Base-by-base conservation (phyloP, 345 rosid species). In the Salix udensis region DNA sequence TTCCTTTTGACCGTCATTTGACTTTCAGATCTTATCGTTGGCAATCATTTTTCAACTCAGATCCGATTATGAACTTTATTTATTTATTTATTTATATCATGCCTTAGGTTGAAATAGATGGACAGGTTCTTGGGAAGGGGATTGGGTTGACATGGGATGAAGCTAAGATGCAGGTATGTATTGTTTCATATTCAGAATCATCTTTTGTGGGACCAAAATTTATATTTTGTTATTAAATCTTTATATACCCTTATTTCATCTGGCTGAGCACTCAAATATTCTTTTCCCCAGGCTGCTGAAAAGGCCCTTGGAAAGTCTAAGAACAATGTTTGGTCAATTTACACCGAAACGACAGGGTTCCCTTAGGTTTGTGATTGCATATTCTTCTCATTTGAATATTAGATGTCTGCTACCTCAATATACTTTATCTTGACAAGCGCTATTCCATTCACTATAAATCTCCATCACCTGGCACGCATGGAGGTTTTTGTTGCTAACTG, bases 111-210 rank as follows among this genome's bases (percentile, higher is more conserved):
- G 96, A 92, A 89, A 82, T 96, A n/a, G 93, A 91, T 82, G 98
- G 98, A 48, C 94, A 87, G 84, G 88, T 92, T 74, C 71, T 94
- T 80, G 97, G 97, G 37, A 88, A 88, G 85, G 99, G 98, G 53
- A 79, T 82, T 62, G 99, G 99, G 71, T 88, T 81, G 18, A 90
- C 98, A 16, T 94, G 97, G 97, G 98, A 94, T 70, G 97, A 96
- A 81, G 99, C 99, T 78, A 90, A 86, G 88, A 85, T 84, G 90
- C 96, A 87, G 94, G 97, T 92, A 89, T 74, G 7, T 12, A 24
- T 65, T 46, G 24, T 21, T 16, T 42, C 10, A 24, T 68, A 50
- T 74, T 34, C 5, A 39, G 31, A 65, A 36, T 53, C 73, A 76
- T 81, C 52, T 65, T 50, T 40, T 67, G 19, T 30, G 40, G 48